Evolutionary conservation across 306 rosid species (phyloP).

Genomic region (Cucurbita pepo): DNA sequence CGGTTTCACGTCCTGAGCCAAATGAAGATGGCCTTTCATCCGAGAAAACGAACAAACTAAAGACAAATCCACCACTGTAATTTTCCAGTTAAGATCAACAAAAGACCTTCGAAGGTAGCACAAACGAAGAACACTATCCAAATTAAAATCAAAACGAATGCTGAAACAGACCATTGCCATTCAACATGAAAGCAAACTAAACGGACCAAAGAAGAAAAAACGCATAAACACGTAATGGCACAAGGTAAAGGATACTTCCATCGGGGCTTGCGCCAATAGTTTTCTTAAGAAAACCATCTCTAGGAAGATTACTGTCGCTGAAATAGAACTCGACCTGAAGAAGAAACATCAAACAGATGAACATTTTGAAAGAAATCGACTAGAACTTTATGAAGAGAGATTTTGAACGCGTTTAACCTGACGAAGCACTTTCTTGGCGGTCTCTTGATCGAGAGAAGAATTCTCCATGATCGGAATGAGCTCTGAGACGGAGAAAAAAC

Average conservation of each 20-base stretch:
- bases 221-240: not conserved
- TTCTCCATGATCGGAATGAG: conserved; percentile 27
- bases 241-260: conserved; percentile 61
- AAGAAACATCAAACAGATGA: not conserved
- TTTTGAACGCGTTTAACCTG: conserved; percentile 25
- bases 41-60: conserved; percentile 67
- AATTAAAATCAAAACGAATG: not conserved
- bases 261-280: conserved; percentile 44
- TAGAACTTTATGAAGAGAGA: not conserved
- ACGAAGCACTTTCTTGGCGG: conserved; percentile 60
- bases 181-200: not conserved
- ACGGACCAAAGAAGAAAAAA: not conserved
- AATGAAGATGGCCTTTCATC: conserved; percentile 56
- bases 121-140: not conserved
- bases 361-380: not conserved
- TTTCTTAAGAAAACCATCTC: conserved; percentile 50
- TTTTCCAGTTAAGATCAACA: conserved; percentile 33
- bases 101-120: not conserved
- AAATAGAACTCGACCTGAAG: conserved; percentile 81
- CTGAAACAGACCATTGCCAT: not conserved
- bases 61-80: conserved; percentile 56
- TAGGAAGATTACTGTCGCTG: conserved; percentile 84
- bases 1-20: conserved; percentile 38
- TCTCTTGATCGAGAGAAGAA: conserved; percentile 49
- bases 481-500: not conserved